Base-by-base conservation (phyloP, 768 basidiomycete species). In the Tylopilus sp. region DNA sequence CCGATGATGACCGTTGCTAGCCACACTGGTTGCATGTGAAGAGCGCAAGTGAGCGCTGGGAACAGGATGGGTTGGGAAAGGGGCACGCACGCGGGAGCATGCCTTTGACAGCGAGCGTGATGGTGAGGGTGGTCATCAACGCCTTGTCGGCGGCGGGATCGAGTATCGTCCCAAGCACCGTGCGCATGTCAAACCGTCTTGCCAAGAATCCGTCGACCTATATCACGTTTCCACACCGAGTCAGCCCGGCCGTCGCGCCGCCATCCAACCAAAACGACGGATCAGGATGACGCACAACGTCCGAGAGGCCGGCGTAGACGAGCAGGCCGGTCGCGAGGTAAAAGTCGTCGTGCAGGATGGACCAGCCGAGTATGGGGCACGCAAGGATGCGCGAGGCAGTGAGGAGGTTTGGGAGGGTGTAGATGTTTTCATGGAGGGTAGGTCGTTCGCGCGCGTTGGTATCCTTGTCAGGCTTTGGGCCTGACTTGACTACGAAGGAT, bases 101-200 rank as follows among this genome's bases (percentile, higher is more conserved):
- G 21, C 83, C 86, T 58, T 89, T 86, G 79, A 88, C 81, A 0
- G 92, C 84, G 55, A 99, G 73, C 1, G 93, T 87, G 43, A 94
- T 74, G 1, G 91, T 92, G 63, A 99, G 74, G 1, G 95, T 98
- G 2, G 97, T 96, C 87, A 99, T 89, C 38, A 99, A 74, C 12
- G 83, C 78, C 71, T 99, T 99, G 79, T 99, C 97, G 3, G 97
- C 97, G 0, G 96, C 92, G 13, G 97, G 97, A 68, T 99, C 97
- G 13, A 99, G 79, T 52, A 98, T 93, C 10, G 91, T 90, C 19
- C 97, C 97, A 19, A 98, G 77, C n/a, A 98, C 93, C 13, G 91
- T 84, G 48, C 81, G 80, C 87, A 91, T 92, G 25, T 88, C 85
- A 75, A 79, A 98, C 51, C 80, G 79, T 59, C 97, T 78, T 1